Base-by-base conservation (phyloP, 2,329 filamentous ascomycete species). In the Fusarium illudens region DNA sequence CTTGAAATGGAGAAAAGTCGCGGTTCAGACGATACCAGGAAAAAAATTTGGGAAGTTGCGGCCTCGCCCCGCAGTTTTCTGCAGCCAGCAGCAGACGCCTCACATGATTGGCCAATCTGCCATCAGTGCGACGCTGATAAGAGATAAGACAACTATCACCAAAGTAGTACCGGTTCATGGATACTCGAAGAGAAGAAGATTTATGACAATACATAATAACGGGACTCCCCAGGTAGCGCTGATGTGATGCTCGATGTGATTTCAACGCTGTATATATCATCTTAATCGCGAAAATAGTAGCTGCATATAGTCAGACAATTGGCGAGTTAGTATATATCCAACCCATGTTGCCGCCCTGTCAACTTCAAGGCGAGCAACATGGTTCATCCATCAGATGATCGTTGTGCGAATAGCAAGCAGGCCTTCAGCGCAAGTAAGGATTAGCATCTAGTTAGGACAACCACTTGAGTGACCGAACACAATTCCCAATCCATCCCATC, bases 21-120 rank as follows among this genome's bases (percentile, higher is more conserved):
- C 36, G 36, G 33, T 60, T 53, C 29, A 36, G 6, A 58, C 30
- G 56, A 68, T 59, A 30, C 58, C 62, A 64, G 60, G 69, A 71
- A 74, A 74, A 50, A 73, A 64, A 67, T 74, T 74, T 74, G 71
- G 72, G 70, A 61, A 56, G 53, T 62, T 32, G 20, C 46, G 36
- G 54, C 32, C 20, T 55, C 62, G 72, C 71, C 72, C 72, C 72
- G 72, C 72, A 64, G 29, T 30, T 34, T 19, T 25, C 46, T 52
- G 37, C 34, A 58, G 51, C 44, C 32, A 32, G 32, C 15, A 6
- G n/a, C 19, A 29, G 33, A n/a, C 6, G 29, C 9, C 34, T 1
- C 6, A 13, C 15, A 2, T 62, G 39, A 74, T 72, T 74, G 72
- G 72, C 15, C 62, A 71, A 73, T 70, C 19, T 58, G 13, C 11